These are phyloP conservation scores for Medicago lupulina DNA, from an alignment of 306 rosid genomes.

Conservation along the genomic window DNA sequence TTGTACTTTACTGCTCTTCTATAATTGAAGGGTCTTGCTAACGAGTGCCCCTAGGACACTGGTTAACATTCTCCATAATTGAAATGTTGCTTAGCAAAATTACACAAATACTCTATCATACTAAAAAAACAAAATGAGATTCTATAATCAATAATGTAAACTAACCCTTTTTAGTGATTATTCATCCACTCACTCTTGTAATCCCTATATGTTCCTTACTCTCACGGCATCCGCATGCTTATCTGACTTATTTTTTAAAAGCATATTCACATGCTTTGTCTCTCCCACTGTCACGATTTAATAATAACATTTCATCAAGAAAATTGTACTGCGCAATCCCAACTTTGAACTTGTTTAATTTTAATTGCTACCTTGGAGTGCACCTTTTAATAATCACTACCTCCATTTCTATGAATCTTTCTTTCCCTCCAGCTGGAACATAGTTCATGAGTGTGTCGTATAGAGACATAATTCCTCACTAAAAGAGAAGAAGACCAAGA, in stretches of 20 bases:
- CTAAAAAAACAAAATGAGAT: no score
- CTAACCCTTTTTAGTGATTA: no score
- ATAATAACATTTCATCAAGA: neutral
- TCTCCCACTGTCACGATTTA: neutral
- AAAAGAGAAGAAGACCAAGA: constrained; percentile 44
- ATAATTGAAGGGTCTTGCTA: no score
- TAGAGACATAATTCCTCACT: constrained; percentile 48
- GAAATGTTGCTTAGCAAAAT: no score
- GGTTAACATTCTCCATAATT: no score
- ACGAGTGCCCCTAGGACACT: no score
- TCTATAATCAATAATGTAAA: no score
- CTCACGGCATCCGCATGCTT: neutral
- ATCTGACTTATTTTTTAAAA: neutral
- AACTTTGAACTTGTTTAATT: constrained; percentile 6
- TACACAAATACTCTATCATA: no score
- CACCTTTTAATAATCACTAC: constrained; percentile 41
- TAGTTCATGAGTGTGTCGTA: constrained; percentile 60
- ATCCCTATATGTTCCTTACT: neutral
- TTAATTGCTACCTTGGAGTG: constrained; percentile 41
- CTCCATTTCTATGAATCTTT: constrained; percentile 28
- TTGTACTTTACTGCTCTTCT: no score
- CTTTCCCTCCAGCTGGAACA: constrained; percentile 40
- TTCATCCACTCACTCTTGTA: no score
- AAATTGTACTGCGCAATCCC: neutral
- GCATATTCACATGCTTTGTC: neutral